Percentiles rank a stretch among this genome's conserved stretches.
Conservation (phyloP, 1,284 basidiomycete species). For the Gymnopus androsaceus region DNA sequence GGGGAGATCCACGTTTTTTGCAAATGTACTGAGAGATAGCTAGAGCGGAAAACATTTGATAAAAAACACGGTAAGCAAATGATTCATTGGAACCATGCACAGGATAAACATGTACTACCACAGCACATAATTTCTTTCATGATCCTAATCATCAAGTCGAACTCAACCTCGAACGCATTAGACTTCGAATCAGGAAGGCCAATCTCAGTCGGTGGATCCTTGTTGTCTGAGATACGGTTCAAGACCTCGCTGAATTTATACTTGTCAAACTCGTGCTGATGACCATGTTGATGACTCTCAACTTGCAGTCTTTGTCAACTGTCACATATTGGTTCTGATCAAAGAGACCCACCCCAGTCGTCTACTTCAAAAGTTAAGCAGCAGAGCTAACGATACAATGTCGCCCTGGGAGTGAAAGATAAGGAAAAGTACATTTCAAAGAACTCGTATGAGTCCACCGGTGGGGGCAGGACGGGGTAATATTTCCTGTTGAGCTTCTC, state of each 20-base stretch:
- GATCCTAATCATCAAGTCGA: no score
- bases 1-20: no score
- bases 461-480: neutral
- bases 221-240: neutral
- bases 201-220: neutral
- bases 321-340: neutral
- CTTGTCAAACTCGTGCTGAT: neutral
- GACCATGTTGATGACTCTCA: neutral
- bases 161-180: neutral
- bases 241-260: neutral
- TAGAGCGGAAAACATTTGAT: no score
- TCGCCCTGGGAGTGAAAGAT: neutral
- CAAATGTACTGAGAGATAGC: no score
- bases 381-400: neutral
- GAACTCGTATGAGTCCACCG: neutral
- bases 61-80: no score
- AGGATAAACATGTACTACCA: no score
- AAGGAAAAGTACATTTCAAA: neutral
- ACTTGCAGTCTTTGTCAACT: neutral
- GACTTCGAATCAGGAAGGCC: neutral
- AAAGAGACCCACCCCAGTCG: conserved; percentile 3
- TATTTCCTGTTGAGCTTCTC: neutral
- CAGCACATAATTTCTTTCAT: no score
- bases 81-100: no score
- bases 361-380: neutral